Evolutionary conservation across 2,329 filamentous ascomycete genomes (phyloP).

Genomic region (Fusarium devonianum): DNA sequence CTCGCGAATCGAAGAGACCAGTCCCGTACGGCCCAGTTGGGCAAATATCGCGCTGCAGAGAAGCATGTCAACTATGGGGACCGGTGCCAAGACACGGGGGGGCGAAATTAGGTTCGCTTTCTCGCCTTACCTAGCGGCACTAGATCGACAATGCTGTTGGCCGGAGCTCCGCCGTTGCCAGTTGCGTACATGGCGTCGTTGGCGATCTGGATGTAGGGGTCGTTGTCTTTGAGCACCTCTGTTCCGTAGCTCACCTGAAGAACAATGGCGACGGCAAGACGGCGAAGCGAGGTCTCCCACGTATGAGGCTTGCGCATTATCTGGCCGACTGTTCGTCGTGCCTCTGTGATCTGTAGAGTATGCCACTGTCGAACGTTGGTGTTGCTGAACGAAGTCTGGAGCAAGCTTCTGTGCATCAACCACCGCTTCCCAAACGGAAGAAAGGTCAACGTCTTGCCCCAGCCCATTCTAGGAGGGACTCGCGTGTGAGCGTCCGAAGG

Average conservation of each 20-base stretch:
- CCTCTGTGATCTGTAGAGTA: constrained; percentile 36
- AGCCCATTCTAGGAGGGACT: constrained; percentile 48
- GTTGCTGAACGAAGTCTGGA: constrained; percentile 53
- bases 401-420: constrained; percentile 52
- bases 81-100: too few relatives aligned
- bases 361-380: constrained; percentile 44
- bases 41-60: constrained; percentile 36
- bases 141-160: constrained; percentile 52
- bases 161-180: constrained; percentile 43
- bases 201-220: constrained; percentile 44
- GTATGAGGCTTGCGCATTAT: constrained; percentile 30
- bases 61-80: too few relatives aligned
- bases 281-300: constrained; percentile 41
- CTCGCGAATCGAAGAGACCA: constrained; percentile 45
- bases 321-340: constrained; percentile 29
- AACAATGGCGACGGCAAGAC: constrained; percentile 45
- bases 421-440: constrained; percentile 52
- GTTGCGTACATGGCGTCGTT: constrained; percentile 45
- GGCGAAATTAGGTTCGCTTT: neutral
- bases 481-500: neutral
- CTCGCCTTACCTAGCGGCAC: constrained; percentile 48
- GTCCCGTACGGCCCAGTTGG: constrained; percentile 43
- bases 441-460: constrained; percentile 56
- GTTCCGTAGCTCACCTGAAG: constrained; percentile 45
- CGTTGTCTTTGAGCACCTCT: constrained; percentile 40